Base-by-base conservation (phyloP, 768 basidiomycete genomes). In the Psilocybe sp. region DNA sequence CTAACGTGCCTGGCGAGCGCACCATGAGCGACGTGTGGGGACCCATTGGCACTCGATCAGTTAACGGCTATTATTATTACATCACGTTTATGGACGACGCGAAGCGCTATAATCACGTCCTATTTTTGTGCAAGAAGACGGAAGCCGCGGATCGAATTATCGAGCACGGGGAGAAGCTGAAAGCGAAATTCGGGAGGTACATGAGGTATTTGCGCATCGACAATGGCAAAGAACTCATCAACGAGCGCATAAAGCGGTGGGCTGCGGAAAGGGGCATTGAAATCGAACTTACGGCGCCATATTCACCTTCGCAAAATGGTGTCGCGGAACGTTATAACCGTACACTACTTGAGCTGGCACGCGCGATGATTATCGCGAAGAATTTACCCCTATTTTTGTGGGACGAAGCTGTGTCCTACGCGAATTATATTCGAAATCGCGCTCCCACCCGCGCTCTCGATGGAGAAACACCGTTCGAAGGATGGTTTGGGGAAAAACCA, bases 341-440 rank as follows among this genome's bases (percentile, higher is more conserved):
- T 4, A 73, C 65, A 0, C 28, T 68, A 0, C n/a, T 69, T 0
- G 62, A 72, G 39, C 35, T 70, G 2, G 60, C 54, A 1, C 19
- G 55, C 0, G 59, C 68, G 0, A 74, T 76, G 70, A 9, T 74
- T 7, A 57, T 67, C 31, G 59, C 49, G 8, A 47, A 57, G 6
- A 55, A 61, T 2, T 31, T 75, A 8, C 16, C 54, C 8, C 15
- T 23, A 2, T 60, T 46, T 13, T 51, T 67, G 11, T 73, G 72
- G 68, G 61, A 64, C 1, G 62, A 69, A 34, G 67, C 64, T 0
- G 48, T 64, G 6, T 16, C 23, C 0, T 56, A 71, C 41, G 60
- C 64, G 0, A 52, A 38, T 10, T 68, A 72, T 43, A 14, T 73
- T 0, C 51, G 57, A 10, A 73, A 72, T 45, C 47, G 53, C 31